A percentile compares a stretch with the other conserved stretches of the same genome.
Conservation (phyloP, 176 grass and related monocot genomes). For the Aegilops umbellulata region DNA sequence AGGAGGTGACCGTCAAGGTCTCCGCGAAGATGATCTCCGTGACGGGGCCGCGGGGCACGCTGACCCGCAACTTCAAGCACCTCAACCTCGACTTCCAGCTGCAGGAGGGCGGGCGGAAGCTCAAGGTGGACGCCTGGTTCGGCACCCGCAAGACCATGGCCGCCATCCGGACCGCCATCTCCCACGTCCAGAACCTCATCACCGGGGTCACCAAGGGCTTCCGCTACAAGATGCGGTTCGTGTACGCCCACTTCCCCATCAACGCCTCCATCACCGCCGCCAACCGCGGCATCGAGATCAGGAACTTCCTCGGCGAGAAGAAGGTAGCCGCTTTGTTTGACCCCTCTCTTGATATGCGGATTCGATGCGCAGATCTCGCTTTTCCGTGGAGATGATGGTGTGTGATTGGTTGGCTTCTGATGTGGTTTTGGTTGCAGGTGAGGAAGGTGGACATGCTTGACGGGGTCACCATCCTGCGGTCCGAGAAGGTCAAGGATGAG, state of each 20-base stretch:
- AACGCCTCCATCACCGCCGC: slow-evolving; percentile 77
- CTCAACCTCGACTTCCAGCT: slow-evolving; percentile 97
- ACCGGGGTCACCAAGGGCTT: slow-evolving; percentile 79
- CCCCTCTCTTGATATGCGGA: no score
- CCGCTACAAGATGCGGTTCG: slow-evolving; percentile 92
- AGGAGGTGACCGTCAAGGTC: slow-evolving; percentile 66
- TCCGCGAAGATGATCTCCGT: slow-evolving; percentile 67
- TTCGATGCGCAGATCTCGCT: no score
- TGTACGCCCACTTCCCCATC: slow-evolving; percentile 93
- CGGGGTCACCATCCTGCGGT: slow-evolving; percentile 63
- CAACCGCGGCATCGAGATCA: slow-evolving; percentile 76
- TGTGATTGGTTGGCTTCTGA: not conserved
- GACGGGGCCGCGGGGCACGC: slow-evolving; percentile 73
- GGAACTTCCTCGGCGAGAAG: slow-evolving; percentile 95
- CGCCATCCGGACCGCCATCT: slow-evolving; percentile 90
- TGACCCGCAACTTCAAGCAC: slow-evolving; percentile 90
- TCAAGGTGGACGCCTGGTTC: slow-evolving; percentile 96
- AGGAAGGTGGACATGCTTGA: slow-evolving; percentile 94
- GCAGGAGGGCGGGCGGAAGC: slow-evolving; percentile 63
- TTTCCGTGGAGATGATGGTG: no score
- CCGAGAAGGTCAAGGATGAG: slow-evolving; percentile 96
- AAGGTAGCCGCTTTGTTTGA: slow-evolving; percentile 29
- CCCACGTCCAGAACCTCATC: slow-evolving; percentile 93
- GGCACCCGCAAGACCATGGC: slow-evolving; percentile 87
- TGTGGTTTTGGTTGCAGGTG: slow-evolving; percentile 32